Evolutionary conservation across 371 early-diverging fungal genomes (phyloP).

Genomic region (Modicella reniformis): DNA sequence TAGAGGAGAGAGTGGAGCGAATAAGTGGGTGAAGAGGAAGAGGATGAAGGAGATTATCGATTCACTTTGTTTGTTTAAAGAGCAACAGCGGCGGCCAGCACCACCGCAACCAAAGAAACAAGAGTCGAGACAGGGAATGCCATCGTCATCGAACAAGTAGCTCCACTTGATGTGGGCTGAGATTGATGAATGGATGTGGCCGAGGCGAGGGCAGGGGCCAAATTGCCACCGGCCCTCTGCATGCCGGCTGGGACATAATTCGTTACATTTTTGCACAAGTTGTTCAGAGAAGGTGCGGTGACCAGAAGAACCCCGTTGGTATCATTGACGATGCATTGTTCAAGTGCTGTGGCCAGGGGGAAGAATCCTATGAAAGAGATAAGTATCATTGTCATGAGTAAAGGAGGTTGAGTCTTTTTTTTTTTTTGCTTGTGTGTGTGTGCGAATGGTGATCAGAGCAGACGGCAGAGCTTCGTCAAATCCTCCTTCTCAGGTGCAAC

Average conservation of each 20-base stretch:
- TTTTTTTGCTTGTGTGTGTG: not conserved
- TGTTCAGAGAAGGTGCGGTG: constrained; percentile 13
- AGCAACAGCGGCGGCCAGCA: constrained; percentile 46
- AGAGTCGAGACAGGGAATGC: not conserved
- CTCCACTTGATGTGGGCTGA: not conserved
- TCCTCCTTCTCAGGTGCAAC: no score
- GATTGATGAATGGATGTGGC: constrained; percentile 10
- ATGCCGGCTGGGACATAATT: constrained; percentile 13
- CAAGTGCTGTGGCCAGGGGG: constrained; percentile 32
- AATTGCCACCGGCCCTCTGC: not conserved
- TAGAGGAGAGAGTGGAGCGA: not conserved
- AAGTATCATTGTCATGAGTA: no score
- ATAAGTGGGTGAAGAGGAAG: not conserved
- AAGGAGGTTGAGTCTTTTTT: not conserved
- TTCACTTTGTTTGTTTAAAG: constrained; percentile 18
- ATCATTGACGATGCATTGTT: constrained; percentile 19
- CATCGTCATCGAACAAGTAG: constrained; percentile 2
- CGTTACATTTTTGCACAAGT: constrained; percentile 5
- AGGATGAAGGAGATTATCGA: not conserved
- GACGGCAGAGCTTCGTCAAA: no score
- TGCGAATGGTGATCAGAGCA: no score
- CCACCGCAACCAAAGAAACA: constrained; percentile 30
- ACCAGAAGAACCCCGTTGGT: constrained; percentile 4
- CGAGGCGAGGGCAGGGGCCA: constrained; percentile 24
- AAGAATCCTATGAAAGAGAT: constrained; percentile 32